These are phyloP conservation scores for Fusarium sp. DNA, from an alignment of 2,329 filamentous ascomycete genomes.

Conservation along the genomic window DNA sequence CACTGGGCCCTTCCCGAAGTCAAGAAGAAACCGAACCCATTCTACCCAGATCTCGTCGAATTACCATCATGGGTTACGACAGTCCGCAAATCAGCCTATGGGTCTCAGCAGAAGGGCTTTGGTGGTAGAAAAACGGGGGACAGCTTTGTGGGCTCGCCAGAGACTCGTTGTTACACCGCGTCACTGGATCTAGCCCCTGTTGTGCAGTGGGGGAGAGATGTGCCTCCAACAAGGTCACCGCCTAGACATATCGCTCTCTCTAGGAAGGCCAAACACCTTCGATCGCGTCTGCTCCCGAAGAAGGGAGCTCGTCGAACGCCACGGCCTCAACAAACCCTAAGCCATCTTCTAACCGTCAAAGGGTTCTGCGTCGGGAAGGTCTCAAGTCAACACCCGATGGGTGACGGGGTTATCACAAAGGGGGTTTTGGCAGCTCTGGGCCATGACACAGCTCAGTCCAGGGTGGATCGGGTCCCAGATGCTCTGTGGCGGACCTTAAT, in stretches of 20 bases:
- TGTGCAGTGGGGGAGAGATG: background rate
- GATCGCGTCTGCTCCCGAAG: too few relatives aligned
- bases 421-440: background rate
- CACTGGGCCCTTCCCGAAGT: background rate
- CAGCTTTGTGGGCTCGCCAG: background rate
- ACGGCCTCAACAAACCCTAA: background rate
- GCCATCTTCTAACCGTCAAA: background rate
- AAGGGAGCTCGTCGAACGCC: background rate
- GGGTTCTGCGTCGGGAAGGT: background rate
- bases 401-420: background rate
- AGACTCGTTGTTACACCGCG: background rate
- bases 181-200: background rate
- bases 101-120: background rate
- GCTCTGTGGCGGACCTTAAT: background rate
- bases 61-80: background rate
- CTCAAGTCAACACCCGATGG: background rate
- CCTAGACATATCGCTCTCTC: too few relatives aligned
- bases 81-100: background rate
- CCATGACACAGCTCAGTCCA: background rate
- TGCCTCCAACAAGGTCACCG: background rate
- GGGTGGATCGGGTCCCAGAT: background rate
- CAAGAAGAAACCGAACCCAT: background rate
- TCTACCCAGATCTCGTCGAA: background rate
- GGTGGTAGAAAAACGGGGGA: background rate
- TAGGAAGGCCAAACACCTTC: too few relatives aligned